Conservation (phyloP, 176 grass and related monocot species). For the Phragmites australis region DNA sequence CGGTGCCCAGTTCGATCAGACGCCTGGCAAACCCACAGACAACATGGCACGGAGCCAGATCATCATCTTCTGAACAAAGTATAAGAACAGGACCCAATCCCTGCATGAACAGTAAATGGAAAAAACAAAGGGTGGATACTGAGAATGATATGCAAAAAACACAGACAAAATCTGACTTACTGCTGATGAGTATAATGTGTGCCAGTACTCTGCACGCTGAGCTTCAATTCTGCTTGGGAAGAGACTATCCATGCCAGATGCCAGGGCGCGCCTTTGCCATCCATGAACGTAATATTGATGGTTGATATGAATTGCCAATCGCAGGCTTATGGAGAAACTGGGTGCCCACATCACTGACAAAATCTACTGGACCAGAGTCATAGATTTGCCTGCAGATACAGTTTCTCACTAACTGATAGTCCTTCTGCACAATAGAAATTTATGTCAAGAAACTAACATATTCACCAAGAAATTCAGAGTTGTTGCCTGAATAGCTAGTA, state of each 20-base stretch:
- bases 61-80: constrained; percentile 91
- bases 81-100: constrained; percentile 81
- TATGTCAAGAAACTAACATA: constrained; percentile 25
- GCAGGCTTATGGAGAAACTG: constrained; percentile 53
- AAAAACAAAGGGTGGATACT: constrained; percentile 2
- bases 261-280: constrained; percentile 72
- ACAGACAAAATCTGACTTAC: constrained; percentile 47
- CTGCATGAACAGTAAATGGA: constrained; percentile 53
- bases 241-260: constrained; percentile 85
- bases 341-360: constrained; percentile 62
- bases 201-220: constrained; percentile 92
- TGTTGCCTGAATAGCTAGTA: not conserved
- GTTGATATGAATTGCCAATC: constrained; percentile 40
- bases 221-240: constrained; percentile 92
- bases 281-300: constrained; percentile 64
- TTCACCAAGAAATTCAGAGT: not conserved
- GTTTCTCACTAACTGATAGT: constrained; percentile 75
- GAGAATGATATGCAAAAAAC: constrained; percentile 4
- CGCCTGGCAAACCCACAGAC: constrained; percentile 71
- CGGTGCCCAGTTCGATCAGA: constrained; percentile 66
- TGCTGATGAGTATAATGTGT: constrained; percentile 79
- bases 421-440: constrained; percentile 51
- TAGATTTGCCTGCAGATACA: constrained; percentile 88
- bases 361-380: constrained; percentile 83
- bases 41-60: constrained; percentile 75